Conservation (phyloP, 345 rosid species). For the Eucalyptus victrix region DNA sequence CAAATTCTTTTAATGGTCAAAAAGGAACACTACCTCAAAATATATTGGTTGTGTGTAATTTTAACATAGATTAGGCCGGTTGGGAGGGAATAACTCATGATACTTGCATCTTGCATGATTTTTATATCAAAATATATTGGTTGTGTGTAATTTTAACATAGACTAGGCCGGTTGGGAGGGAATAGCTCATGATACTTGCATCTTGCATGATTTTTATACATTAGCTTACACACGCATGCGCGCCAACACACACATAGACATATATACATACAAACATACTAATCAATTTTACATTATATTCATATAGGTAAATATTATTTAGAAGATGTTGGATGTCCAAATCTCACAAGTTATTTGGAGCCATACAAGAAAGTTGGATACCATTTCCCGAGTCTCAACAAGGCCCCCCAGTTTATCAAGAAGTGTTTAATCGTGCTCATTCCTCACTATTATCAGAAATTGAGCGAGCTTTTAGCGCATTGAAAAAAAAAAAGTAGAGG, state of each 20-base stretch:
- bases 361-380: not conserved
- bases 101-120: not conserved
- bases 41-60: not conserved
- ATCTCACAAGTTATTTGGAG: not conserved
- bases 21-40: not conserved
- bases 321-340: not conserved
- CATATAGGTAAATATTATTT: not conserved
- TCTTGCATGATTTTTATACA: not conserved
- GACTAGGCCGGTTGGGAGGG: too few relatives aligned
- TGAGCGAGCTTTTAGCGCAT: not conserved
- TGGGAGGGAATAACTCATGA: not conserved
- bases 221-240: fast-evolving
- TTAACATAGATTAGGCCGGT: too few relatives aligned
- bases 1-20: not conserved
- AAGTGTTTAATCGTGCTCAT: not conserved
- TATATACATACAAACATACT: not conserved
- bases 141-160: too few relatives aligned
- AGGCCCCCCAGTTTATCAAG: not conserved
- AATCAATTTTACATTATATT: not conserved
- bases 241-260: not conserved
- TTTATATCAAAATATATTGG: not conserved
- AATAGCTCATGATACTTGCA: not conserved
- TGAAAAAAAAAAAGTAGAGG: not conserved
- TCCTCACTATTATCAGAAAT: not conserved
- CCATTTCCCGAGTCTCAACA: not conserved